Percentiles rank a stretch among this genome's conserved stretches.
Conservation (phyloP, 2,329 filamentous ascomycete genomes). For the Colletotrichum sidae region DNA sequence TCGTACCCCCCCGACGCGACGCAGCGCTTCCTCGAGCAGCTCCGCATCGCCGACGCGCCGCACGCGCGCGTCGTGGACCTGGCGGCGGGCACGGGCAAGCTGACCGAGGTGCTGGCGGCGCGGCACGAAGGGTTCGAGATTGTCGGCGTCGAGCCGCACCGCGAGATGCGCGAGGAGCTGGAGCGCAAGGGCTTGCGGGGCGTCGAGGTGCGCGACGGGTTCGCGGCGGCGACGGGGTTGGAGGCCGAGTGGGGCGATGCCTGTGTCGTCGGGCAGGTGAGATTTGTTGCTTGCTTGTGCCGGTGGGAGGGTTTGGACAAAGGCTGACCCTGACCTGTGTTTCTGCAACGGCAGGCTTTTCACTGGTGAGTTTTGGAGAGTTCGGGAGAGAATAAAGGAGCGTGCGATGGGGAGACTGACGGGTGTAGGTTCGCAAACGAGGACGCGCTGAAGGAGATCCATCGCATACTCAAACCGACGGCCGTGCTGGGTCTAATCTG, state of each 20-base stretch:
- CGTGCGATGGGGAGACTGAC: neutral
- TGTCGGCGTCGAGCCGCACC: constrained; percentile 73
- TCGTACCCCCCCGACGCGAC: constrained; percentile 72
- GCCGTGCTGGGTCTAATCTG: constrained; percentile 75
- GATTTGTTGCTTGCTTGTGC: neutral
- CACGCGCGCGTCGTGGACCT: constrained; percentile 70
- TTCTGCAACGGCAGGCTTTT: constrained; percentile 53
- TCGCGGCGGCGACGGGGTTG: constrained; percentile 67
- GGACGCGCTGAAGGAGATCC: constrained; percentile 73
- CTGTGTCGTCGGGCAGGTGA: constrained; percentile 75
- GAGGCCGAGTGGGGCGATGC: constrained; percentile 71
- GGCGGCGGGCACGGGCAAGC: constrained; percentile 77
- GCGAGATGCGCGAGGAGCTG: constrained; percentile 72
- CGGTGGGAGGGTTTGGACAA: neutral
- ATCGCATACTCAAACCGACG: constrained; percentile 71
- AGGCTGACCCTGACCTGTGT: constrained; percentile 16
- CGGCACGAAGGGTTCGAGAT: constrained; percentile 71
- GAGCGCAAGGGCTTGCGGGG: constrained; percentile 65
- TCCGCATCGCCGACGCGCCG: constrained; percentile 61
- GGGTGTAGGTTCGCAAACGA: constrained; percentile 73
- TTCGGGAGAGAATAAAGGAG: neutral
- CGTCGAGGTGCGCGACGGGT: constrained; percentile 68
- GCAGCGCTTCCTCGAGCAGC: constrained; percentile 64
- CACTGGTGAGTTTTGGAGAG: constrained; percentile 61
- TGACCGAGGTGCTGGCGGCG: constrained; percentile 71